Base-by-base conservation (phyloP, 345 rosid genomes). In the Tarenaya hassleriana region DNA sequence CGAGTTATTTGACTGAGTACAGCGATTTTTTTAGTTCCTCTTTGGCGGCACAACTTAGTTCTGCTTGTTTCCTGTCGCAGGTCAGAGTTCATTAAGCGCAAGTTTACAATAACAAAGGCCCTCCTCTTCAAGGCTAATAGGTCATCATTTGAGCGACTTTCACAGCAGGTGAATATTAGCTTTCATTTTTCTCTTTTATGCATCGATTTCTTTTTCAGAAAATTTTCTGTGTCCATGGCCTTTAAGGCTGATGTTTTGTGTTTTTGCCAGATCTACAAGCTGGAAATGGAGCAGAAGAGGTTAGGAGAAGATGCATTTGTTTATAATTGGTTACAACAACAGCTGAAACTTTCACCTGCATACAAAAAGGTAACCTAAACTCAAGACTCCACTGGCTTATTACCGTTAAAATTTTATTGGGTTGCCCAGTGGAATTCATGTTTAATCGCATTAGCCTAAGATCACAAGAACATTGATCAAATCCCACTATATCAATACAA, bases 321-420 rank as follows among this genome's bases (percentile, higher is more conserved):
- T 32, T 89, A 86, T 66, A 86, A 89, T 50, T 89, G 95, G 94
- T 94, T 89, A 41, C 97, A 89, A 34, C 83, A 79, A 51, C 97
- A 83, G 64, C 90, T 89, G 50, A 83, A 81, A 63, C 78, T 76
- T 58, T 89, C 95, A 34, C 95, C 97, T 7, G 95, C 87, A n/a
- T 89, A 86, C 74, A 79, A 81, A 58, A 86, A 81, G 87, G 97
- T 89, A 70, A 33, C 12, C 15, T 57, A 55, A 33, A 53, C 68
- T 47, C 51, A 1, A 0, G n/a, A n/a, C n/a, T n/a, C 17, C 35
- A 14, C 53, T 35, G 34, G 27, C 6, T 48, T 47, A 4, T 10
- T n/a, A n/a, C n/a, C n/a, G n/a, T n/a, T n/a, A n/a, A n/a, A n/a
- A n/a, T n/a, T n/a, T n/a, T n/a, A n/a, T n/a, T n/a, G n/a, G n/a